These are phyloP conservation scores for Epicoccum nigrum DNA, from an alignment of 2,329 filamentous ascomycete species.

Conservation along the genomic window DNA sequence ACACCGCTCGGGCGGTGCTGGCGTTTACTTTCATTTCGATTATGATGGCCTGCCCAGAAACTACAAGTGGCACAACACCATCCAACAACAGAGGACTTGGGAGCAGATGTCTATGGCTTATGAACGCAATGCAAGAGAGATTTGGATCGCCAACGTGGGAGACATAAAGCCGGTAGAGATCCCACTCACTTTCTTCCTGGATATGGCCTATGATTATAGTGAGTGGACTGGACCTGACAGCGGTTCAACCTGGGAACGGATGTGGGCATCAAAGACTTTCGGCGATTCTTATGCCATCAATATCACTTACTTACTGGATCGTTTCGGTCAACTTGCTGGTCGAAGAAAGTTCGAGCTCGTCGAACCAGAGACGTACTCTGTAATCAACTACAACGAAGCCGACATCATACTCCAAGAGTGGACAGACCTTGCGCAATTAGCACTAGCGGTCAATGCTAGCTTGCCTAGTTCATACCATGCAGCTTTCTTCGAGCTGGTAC, in stretches of 20 bases:
- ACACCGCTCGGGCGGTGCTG: background rate
- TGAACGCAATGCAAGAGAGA: background rate
- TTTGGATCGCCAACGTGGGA: constrained; percentile 2
- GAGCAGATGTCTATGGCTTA: background rate
- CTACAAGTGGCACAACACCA: constrained; percentile 11
- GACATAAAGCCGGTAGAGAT: background rate
- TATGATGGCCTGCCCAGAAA: constrained; percentile 3
- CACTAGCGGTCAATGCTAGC: background rate
- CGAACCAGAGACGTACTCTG: background rate
- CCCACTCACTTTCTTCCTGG: background rate
- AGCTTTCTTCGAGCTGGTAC: background rate
- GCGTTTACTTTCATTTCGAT: constrained; percentile 6
- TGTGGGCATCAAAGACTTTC: background rate
- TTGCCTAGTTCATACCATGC: background rate
- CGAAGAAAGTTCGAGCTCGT: background rate
- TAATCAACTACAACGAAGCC: background rate
- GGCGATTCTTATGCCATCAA: background rate
- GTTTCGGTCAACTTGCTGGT: background rate
- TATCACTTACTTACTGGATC: background rate
- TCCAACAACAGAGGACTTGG: constrained; percentile 1
- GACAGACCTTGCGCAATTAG: background rate
- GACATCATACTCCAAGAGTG: background rate
- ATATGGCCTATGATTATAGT: background rate
- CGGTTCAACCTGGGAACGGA: background rate
- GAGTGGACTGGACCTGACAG: background rate